Percentiles rank a stretch among this genome's conserved stretches.
Conservation (phyloP, 176 grass and related monocot genomes). For the Eleusine coracana region DNA sequence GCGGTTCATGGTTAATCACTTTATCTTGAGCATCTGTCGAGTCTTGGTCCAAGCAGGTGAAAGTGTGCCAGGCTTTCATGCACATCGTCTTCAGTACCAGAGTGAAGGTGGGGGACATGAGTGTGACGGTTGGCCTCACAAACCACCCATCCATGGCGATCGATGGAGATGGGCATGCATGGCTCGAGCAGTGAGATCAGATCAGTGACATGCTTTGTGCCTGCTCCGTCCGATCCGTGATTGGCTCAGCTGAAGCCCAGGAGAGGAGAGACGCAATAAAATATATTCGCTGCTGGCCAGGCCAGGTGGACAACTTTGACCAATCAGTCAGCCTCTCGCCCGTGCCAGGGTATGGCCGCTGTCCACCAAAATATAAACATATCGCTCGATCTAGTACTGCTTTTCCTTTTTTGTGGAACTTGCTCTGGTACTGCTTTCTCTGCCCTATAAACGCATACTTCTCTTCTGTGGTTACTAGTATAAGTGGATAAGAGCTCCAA, state of each 20-base stretch:
- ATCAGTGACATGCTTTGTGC: conserved; percentile 29
- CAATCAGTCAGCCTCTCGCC: conserved; percentile 1
- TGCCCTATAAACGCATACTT: background rate
- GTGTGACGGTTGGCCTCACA: background rate
- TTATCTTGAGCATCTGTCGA: background rate
- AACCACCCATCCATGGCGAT: background rate
- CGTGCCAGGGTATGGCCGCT: conserved; percentile 25
- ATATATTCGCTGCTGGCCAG: background rate
- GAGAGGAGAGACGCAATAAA: conserved; percentile 18
- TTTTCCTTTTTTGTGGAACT: too few relatives aligned
- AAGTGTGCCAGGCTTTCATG: background rate
- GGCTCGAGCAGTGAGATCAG: background rate
- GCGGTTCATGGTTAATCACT: background rate
- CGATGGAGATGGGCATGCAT: background rate
- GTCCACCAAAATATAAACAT: background rate
- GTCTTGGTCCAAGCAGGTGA: background rate
- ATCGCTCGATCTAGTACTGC: background rate
- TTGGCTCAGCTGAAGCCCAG: background rate
- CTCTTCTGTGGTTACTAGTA: background rate
- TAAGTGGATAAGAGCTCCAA: background rate
- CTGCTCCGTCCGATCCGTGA: conserved; percentile 13
- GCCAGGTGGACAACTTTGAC: conserved; percentile 29
- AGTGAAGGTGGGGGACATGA: background rate
- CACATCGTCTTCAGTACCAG: background rate
- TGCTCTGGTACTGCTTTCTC: background rate